A percentile compares a stretch with the other conserved stretches of the same genome.
phyloP scores from a whole-genome alignment of 768 basidiomycete genomes.

The Lactarius hengduanensis region DNA sequence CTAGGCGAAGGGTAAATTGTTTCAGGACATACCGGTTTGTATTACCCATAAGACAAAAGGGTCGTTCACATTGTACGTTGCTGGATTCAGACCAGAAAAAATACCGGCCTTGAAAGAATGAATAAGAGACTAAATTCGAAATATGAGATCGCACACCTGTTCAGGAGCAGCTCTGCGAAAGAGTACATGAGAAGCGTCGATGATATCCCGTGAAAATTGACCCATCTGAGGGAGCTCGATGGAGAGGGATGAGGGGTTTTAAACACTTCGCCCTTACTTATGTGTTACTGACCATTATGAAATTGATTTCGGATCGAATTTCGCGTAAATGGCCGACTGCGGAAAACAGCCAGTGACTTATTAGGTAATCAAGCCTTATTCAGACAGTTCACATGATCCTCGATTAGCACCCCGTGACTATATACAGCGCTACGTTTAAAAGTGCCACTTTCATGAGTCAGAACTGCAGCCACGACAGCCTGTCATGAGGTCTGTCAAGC shows the following conservation, averaged over 20 bases:
- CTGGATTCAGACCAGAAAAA: constrained; percentile 73
- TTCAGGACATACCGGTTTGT: constrained; percentile 55
- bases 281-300: background rate
- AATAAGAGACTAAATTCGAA: background rate
- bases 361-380: no score
- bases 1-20: background rate
- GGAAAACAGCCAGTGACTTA: background rate
- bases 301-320: background rate
- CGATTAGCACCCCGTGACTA: background rate
- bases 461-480: constrained; percentile 92
- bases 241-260: background rate
- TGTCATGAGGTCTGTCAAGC: constrained; percentile 36
- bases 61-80: constrained; percentile 55
- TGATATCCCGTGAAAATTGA: constrained; percentile 42
- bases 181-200: constrained; percentile 33
- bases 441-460: constrained; percentile 53
- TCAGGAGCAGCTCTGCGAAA: constrained; percentile 43
- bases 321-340: background rate
- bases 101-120: constrained; percentile 59
- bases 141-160: constrained; percentile 24
- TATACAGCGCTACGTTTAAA: background rate
- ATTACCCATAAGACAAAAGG: constrained; percentile 78
- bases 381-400: background rate
- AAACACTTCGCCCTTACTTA: background rate
- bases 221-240: constrained; percentile 44